Evolutionary conservation across 495 filamentous ascomycete genomes (phyloP), one percentile per base, ranked within the genome.

Genomic region (Cairneyella variabilis): DNA sequence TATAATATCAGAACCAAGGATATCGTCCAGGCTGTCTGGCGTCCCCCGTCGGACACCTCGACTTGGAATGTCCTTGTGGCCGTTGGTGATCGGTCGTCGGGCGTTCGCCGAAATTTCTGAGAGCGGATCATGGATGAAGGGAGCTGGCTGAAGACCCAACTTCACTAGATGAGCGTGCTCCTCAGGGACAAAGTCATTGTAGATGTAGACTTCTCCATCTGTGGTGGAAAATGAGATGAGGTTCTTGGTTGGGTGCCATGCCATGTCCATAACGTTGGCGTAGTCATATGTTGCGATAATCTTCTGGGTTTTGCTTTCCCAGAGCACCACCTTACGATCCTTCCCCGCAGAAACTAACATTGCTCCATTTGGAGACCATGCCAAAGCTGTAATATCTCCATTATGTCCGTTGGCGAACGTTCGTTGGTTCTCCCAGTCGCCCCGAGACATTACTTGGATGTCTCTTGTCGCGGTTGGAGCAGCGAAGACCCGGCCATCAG

Each of bases 281-380:
- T 89, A 91, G 25, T 89, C 83, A 56, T 88, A 89, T 32, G 80
- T 76, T 39, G 79, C 78, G 27, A 91, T 58, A 18, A 95, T 75
- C 30, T 77, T 88, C 66, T 96, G 91, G 2, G 89, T 88, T 60
- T 87, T 90, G 6, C 85, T 83, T 52, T 96, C 89, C 93, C 93
- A 98, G 11, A 98, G 71, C 22, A 93, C 57, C 21, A 97, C 75
- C 61, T 85, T 88, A 38, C 86, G 83, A 70, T 97, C 93, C 41
- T 84, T 83, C 25, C 79, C 88, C 14, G 95, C 88, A 6, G 87
- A 89, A 18, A 82, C 88, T 4, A 98, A 75, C 38, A 97, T 73
- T 0, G 90, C 87, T 17, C 93, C 93, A 68, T 97, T 98, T 2
- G 91, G 91, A 12, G 91, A 93, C 93, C 93, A 98, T 37, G 83